A percentile compares a stretch with the other conserved stretches of the same genome.
Evolutionary conservation across 495 filamentous ascomycete genomes (phyloP).

Genomic region (Tirmania nivea): DNA sequence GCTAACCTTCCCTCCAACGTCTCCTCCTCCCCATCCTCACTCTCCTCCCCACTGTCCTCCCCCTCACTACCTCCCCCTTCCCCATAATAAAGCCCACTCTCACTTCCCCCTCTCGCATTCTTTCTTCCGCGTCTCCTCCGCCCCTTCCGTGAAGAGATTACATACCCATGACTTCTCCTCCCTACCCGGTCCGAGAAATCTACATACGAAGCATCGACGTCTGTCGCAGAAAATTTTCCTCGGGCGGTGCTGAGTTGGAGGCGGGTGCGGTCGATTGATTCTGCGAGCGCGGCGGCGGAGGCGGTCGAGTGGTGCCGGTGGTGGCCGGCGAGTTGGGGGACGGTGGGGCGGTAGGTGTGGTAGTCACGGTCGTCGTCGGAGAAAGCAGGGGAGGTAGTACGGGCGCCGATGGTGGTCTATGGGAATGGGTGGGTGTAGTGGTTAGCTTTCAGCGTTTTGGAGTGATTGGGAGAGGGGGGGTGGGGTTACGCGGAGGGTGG

Average conservation of each 20-base stretch:
- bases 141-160: conserved; percentile 82
- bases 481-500: conserved; percentile 37
- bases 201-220: conserved; percentile 66
- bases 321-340: not conserved
- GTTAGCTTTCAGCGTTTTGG: not conserved
- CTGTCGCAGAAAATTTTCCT: conserved; percentile 23
- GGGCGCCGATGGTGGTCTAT: not conserved
- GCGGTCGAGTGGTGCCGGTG: not conserved
- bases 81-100: not conserved
- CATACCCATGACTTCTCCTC: conserved; percentile 55
- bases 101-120: conserved; percentile 94
- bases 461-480: not conserved
- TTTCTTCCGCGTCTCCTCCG: conserved; percentile 50
- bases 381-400: not conserved
- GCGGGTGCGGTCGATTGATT: conserved; percentile 5
- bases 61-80: conserved; percentile 33
- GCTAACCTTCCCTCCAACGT: conserved; percentile 55
- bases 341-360: not conserved
- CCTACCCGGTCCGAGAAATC: conserved; percentile 61
- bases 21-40: conserved; percentile 27
- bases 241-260: conserved; percentile 26
- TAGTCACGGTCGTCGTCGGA: not conserved
- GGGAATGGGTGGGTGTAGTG: not conserved
- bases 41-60: conserved; percentile 25
- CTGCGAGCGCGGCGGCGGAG: too few species aligned